Evolutionary conservation across 768 basidiomycete genomes (phyloP), one percentile per base, ranked within the genome.

Genomic region (Leccinum rimulosum): DNA sequence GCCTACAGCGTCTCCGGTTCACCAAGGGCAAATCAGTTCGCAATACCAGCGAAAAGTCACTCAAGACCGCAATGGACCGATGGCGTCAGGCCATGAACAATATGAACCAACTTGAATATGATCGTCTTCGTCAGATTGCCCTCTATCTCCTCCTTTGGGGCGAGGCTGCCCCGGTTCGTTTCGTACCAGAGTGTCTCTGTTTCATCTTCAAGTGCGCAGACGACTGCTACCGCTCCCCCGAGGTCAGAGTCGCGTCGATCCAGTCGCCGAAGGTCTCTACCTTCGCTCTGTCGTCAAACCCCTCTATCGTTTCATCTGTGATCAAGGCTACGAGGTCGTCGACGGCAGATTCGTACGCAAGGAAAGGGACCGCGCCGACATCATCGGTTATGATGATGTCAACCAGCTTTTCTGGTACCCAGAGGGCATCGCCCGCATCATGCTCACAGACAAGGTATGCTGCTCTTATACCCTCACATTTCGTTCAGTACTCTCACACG

Each of bases 121-220:
- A 99, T 71, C 87, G 97, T 53, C 85, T 98, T 55, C 84, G 97
- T 33, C 97, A 99, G 75, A 88, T 99, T 65, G 97, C 97, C 0
- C 82, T 99, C 4, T 98, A 90, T 72, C 83, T 98, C 28, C 83
- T 99, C 28, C 92, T 93, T 62, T 99, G 97, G 97, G 97, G 96
- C 57, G 97, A 99, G 75, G 95, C 93, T 0, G 96, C 97, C 12
- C 95, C 98, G 70, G 94, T 98, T 43, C 88, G 97, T 14, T 98
- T 98, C 74, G 83, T 93, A 14, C 96, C 97, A 3, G 97, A 99
- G 73, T 95, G 93, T 68, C 77, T 99, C 50, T 98, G 95, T 77
- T 99, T 98, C 82, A 97, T 99, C 76, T 99, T 99, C 89, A 99
- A 99, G 77, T 98, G 97, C 70, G 97, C 97, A 14, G 97, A 99